Base-by-base conservation (phyloP, 1,284 basidiomycete species). In the Puccinia triticina region DNA sequence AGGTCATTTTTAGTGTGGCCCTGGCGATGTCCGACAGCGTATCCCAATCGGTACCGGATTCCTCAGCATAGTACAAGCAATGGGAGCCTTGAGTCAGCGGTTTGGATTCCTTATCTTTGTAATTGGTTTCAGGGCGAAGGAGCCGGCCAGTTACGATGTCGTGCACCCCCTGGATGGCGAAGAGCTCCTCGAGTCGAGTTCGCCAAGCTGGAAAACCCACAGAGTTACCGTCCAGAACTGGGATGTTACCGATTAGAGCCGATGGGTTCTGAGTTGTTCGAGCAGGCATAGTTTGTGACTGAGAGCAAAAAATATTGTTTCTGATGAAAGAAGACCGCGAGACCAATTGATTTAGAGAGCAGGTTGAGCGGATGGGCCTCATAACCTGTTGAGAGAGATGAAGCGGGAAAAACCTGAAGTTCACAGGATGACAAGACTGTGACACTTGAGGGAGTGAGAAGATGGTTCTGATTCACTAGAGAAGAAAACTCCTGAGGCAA, bases 151-250 rank as follows among this genome's bases (percentile, higher is more conserved):
- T 14, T 10, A 59, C 57, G 29, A 59, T 59, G 14, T 59, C n/a
- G 57, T 59, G 57, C n/a, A 59, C 18, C 26, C 57, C 57, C 23
- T 29, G n/a, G n/a, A 59, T 59, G 23, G 57, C 57, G n/a, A 59
- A 59, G 57, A 59, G 57, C 14, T 59, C 57, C n/a, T 59, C n/a
- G 23, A 59, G 57, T 32, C n/a, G 23, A 59, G 57, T 59, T 23
- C n/a, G 57, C 57, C 57, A 59, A 11, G n/a, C 23, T 26, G 57
- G 57, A 59, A 59, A 59, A 29, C n/a, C 26, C 8, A 59, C 57
- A 5, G 57, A 59, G 57, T 32, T 59, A 2, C n/a, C n/a, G 26
- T 59, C 57, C 7, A 59, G 57, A 29, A 32, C 26, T 14, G n/a
- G 57, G 14, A 59, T 26, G 57, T 59, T 59, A 7, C 57, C n/a